Evolutionary conservation across 2,329 filamentous ascomycete genomes (phyloP).

Genomic region (Colletotrichum camelliae): DNA sequence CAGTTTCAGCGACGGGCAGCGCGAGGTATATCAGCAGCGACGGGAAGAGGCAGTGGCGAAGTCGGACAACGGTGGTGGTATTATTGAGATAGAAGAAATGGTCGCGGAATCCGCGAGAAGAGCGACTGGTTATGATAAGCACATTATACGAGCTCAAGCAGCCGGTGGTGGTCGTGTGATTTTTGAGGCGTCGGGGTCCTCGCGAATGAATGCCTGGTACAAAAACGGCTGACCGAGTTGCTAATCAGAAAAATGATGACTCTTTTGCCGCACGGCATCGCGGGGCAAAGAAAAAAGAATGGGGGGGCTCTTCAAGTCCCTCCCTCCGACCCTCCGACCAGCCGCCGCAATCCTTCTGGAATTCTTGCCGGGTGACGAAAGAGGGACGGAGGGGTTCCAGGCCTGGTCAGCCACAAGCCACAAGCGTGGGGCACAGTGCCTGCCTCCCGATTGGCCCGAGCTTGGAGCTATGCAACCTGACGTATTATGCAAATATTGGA

Average conservation of each 20-base stretch:
- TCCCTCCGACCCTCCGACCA: background rate
- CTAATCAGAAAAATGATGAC: constrained; percentile 11
- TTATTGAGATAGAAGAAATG: constrained; percentile 1
- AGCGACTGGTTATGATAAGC: constrained; percentile 7
- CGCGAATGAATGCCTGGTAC: background rate
- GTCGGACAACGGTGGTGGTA: background rate
- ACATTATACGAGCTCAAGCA: constrained; percentile 8
- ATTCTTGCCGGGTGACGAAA: background rate
- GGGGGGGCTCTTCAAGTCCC: background rate
- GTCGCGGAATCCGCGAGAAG: constrained; percentile 21
- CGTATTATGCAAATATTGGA: constrained; percentile 14
- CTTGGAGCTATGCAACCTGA: constrained; percentile 15
- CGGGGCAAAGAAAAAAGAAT: constrained; percentile 11
- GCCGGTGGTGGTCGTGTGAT: background rate
- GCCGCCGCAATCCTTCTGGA: background rate
- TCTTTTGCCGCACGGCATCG: constrained; percentile 20
- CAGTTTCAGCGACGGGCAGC: background rate
- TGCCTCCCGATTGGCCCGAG: constrained; percentile 5
- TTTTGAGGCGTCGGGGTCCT: background rate
- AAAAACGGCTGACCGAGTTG: constrained; percentile 2
- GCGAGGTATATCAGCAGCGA: background rate
- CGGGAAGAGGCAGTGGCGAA: background rate
- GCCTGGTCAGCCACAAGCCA: constrained; percentile 12
- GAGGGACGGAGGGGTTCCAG: background rate
- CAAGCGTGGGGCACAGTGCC: background rate